These are phyloP conservation scores for Solanum ossicruentum DNA, from an alignment of 257 asterid species.

Conservation along the genomic window DNA sequence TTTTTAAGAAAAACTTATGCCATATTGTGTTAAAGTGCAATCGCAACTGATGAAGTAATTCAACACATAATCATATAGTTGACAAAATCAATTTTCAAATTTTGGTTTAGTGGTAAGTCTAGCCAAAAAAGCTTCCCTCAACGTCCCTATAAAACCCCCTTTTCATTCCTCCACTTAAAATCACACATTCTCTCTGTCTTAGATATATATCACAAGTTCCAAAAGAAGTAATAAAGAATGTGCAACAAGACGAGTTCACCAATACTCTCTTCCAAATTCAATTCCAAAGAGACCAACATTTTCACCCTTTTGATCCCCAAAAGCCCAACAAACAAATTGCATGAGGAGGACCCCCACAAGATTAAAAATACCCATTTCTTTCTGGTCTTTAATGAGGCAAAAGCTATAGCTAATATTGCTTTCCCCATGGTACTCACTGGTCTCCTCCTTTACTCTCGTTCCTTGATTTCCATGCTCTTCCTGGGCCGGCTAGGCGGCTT, in stretches of 20 bases:
- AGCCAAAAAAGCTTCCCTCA: neutral
- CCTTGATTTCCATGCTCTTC: conserved; percentile 19
- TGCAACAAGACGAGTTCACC: neutral
- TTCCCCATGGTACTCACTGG: conserved; percentile 17
- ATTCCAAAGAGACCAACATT: neutral
- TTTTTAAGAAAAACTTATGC: too few relatives aligned
- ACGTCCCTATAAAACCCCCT: neutral
- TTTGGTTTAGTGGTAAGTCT: neutral
- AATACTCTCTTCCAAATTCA: neutral
- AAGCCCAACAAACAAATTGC: neutral
- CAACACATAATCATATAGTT: neutral
- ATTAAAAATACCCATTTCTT: neutral
- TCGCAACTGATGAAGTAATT: neutral
- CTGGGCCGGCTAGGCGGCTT: conserved; percentile 13
- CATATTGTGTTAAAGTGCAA: neutral
- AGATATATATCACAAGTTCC: neutral
- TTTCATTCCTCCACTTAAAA: neutral
- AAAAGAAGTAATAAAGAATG: neutral
- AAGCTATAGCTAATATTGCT: conserved; percentile 16
- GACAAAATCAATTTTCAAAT: neutral
- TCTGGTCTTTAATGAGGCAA: conserved; percentile 2
- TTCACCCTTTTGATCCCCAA: conserved; percentile 5
- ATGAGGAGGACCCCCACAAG: neutral
- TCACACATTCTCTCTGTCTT: neutral
- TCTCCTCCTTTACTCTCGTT: conserved; percentile 15